Evolutionary conservation across 805 yeast genomes (phyloP).

Genomic region (Candida xiaguanensis): DNA sequence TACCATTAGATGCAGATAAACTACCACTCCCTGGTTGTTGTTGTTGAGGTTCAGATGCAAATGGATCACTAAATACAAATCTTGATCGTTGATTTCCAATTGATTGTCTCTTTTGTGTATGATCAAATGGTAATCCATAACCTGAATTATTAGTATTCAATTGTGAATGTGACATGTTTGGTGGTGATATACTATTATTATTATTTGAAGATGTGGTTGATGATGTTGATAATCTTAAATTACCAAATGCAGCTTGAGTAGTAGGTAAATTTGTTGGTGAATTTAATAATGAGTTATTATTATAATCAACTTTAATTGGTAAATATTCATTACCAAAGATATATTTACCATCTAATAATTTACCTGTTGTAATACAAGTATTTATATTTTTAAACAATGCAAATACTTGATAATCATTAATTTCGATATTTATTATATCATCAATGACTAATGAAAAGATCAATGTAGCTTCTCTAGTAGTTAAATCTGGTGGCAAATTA

Average conservation of each 20-base stretch:
- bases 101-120: slow-evolving; percentile 48
- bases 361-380: slow-evolving; percentile 39
- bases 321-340: slow-evolving; percentile 35
- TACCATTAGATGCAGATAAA: slow-evolving; percentile 20
- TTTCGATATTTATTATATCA: slow-evolving; percentile 47
- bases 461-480: slow-evolving; percentile 62
- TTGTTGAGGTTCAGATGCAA: slow-evolving; percentile 12
- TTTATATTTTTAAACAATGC: slow-evolving; percentile 35
- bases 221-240: slow-evolving; percentile 21
- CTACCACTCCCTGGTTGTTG: slow-evolving; percentile 6
- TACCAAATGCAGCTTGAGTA: slow-evolving; percentile 21
- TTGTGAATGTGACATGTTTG: slow-evolving; percentile 15
- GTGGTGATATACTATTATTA: slow-evolving; percentile 30
- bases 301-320: slow-evolving; percentile 34
- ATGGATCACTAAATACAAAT: slow-evolving; percentile 66
- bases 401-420: slow-evolving; percentile 31
- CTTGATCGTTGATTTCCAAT: slow-evolving; percentile 61
- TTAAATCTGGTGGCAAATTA: slow-evolving; percentile 61
- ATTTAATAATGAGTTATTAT: slow-evolving; percentile 3
- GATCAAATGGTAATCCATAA: slow-evolving; percentile 17
- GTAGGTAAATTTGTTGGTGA: slow-evolving; percentile 14
- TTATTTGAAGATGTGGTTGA: background rate
- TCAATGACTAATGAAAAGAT: slow-evolving; percentile 70
- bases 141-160: slow-evolving; percentile 1
- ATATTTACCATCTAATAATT: slow-evolving; percentile 36